These are phyloP conservation scores for Colletotrichum somersetense DNA, from an alignment of 2,329 filamentous ascomycete species.

Conservation along the genomic window DNA sequence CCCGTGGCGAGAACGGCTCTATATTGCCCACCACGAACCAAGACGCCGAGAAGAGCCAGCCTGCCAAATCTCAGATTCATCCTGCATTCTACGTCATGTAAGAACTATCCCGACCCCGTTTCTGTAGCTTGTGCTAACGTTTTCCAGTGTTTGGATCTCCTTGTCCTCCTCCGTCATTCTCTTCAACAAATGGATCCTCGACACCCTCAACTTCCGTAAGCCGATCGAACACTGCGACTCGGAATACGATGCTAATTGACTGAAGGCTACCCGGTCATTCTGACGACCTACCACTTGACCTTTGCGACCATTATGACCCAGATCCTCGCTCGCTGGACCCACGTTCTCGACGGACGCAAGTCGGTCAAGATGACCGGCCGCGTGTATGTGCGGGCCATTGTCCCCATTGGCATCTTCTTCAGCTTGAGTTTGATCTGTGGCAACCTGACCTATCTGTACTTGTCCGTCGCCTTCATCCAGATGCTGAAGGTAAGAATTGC, in stretches of 20 bases:
- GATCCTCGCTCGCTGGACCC: constrained; percentile 89
- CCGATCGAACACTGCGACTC: constrained; percentile 10
- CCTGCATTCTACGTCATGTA: constrained; percentile 87
- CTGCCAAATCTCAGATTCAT: constrained; percentile 75
- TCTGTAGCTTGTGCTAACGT: constrained; percentile 24
- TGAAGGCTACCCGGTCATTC: constrained; percentile 78
- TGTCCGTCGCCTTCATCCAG: constrained; percentile 97
- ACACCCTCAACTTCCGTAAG: constrained; percentile 81
- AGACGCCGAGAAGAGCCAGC: constrained; percentile 76
- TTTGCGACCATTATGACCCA: constrained; percentile 97
- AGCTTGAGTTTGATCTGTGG: constrained; percentile 95
- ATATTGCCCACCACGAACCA: constrained; percentile 87
- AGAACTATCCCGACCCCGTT: constrained; percentile 48
- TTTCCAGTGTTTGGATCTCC: constrained; percentile 88
- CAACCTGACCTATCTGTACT: constrained; percentile 94
- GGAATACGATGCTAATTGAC: constrained; percentile 57
- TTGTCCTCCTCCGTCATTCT: constrained; percentile 95
- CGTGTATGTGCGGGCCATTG: constrained; percentile 92
- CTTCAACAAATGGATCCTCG: constrained; percentile 99
- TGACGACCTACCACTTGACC: constrained; percentile 95
- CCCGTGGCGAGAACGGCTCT: constrained; percentile 68
- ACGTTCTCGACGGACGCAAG: constrained; percentile 91
- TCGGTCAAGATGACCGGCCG: constrained; percentile 97
- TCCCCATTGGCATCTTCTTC: constrained; percentile 96
- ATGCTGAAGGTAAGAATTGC: constrained; percentile 86